Conservation (phyloP, 768 basidiomycete species). For the Boletus reticulatus region DNA sequence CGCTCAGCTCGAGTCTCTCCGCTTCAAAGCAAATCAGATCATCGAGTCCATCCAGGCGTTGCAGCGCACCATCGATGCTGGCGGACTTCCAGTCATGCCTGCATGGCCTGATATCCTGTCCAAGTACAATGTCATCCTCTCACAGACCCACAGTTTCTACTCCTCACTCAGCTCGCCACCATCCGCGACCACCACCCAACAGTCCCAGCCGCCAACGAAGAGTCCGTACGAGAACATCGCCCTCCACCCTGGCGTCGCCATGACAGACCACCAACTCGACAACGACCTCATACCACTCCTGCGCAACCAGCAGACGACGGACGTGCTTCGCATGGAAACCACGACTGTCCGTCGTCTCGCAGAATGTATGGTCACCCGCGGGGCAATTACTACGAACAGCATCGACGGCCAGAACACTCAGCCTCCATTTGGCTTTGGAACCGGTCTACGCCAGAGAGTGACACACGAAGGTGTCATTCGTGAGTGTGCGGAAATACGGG, state of each 20-base stretch:
- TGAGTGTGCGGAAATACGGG: constrained; percentile 65
- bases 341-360: constrained; percentile 69
- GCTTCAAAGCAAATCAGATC: constrained; percentile 75
- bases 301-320: constrained; percentile 76
- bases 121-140: constrained; percentile 82
- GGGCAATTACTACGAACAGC: constrained; percentile 42
- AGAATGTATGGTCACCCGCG: constrained; percentile 62
- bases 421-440: constrained; percentile 24
- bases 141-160: constrained; percentile 78
- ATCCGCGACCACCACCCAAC: constrained; percentile 12
- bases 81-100: constrained; percentile 60
- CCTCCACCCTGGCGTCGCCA: constrained; percentile 56
- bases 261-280: constrained; percentile 70
- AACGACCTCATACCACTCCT: constrained; percentile 70
- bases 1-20: constrained; percentile 71
- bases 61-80: constrained; percentile 60
- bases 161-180: constrained; percentile 50
- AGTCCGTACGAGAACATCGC: constrained; percentile 61
- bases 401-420: constrained; percentile 40
- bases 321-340: constrained; percentile 69
- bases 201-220: constrained; percentile 13
- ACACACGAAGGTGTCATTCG: constrained; percentile 57
- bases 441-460: constrained; percentile 21
- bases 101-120: constrained; percentile 85
- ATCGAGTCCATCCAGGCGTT: constrained; percentile 71